Evolutionary conservation across 2,329 filamentous ascomycete genomes (phyloP).

Genomic region (Chrysosporium keratinophilum): DNA sequence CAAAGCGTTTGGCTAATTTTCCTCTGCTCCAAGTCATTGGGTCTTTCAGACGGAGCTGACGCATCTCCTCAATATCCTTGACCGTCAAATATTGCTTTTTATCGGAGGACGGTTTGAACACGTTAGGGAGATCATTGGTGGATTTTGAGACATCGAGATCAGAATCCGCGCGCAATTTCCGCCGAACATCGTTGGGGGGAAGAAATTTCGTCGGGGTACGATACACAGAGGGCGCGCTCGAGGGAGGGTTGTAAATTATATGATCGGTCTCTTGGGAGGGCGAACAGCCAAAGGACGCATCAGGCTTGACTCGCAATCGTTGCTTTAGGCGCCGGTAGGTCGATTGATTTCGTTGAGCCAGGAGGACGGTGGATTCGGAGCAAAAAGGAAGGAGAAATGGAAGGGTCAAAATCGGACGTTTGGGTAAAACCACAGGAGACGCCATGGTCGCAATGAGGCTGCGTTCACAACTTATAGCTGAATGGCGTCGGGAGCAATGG

Average conservation of each 20-base stretch:
- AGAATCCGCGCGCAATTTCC: slow-evolving; percentile 35
- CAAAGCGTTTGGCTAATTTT: slow-evolving; percentile 52
- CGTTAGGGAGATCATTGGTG: slow-evolving; percentile 34
- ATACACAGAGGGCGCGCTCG: slow-evolving; percentile 52
- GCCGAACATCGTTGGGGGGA: slow-evolving; percentile 47
- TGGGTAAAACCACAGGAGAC: slow-evolving; percentile 21
- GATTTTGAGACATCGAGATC: slow-evolving; percentile 19
- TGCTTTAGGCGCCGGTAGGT: slow-evolving; percentile 43
- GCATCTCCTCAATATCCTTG: slow-evolving; percentile 50
- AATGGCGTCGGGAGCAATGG: not conserved
- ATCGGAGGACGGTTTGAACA: slow-evolving; percentile 42
- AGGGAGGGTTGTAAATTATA: slow-evolving; percentile 58
- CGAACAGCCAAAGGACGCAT: slow-evolving; percentile 38
- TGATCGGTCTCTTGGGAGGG: slow-evolving; percentile 38
- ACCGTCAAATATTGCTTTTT: slow-evolving; percentile 53
- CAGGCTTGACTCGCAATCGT: slow-evolving; percentile 43
- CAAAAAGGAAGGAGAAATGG: slow-evolving; percentile 34
- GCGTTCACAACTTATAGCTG: not conserved
- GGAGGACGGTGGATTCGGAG: slow-evolving; percentile 25
- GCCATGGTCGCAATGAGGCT: slow-evolving; percentile 20
- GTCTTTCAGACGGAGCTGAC: slow-evolving; percentile 44
- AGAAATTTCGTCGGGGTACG: slow-evolving; percentile 57
- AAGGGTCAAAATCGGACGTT: slow-evolving; percentile 16
- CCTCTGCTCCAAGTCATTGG: slow-evolving; percentile 50
- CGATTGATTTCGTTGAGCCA: slow-evolving; percentile 38